Evolutionary conservation across 2,329 filamentous ascomycete species (phyloP), one percentile per base, ranked within the genome.

Genomic region (Colletotrichum godetiae): DNA sequence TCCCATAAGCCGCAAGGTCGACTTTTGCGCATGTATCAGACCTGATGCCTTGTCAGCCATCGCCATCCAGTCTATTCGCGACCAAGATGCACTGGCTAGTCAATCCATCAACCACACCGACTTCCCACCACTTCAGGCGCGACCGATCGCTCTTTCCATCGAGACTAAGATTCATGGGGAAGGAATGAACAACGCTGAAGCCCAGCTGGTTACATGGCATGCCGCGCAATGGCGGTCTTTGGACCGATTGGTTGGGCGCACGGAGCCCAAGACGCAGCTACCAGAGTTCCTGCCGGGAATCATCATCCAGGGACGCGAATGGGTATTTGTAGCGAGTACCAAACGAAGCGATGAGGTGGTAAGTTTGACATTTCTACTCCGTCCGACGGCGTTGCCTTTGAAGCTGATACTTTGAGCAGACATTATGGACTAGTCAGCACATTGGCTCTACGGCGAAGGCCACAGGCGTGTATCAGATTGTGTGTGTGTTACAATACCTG

Each of bases 381-480:
- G n/a, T n/a, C n/a, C 35, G 5, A 33, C 8, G 37, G 19, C 10
- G 8, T 11, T 22, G 61, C 12, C 29, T 37, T 8, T 31, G 4
- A 35, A 37, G 27, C 59, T 62, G 59, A 62, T 37, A 33, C 2
- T 4, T 33, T 33, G 5, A 29, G 24, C 5, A 69, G 67, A 62
- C 62, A 5, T 55, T 70, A 1, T 70, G 60, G 60, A 70, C 55
- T 1, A 70, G 49, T 27, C 59, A 64, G 53, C 57, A 58, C 55
- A 60, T 70, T 37, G 67, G 67, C 12, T 70, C 67, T 24, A 76
- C 75, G 3, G 64, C 66, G 6, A 74, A 67, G 53, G 57, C 69
- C 58, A 69, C 46, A 55, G 74, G 75, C 1, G 72, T 76, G 24
- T 76, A 76, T 31, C 66, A 75, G 55, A 75, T 76, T 13, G 63